Base-by-base conservation (phyloP, 1,284 basidiomycete genomes). In the Ganoderma sinense region DNA sequence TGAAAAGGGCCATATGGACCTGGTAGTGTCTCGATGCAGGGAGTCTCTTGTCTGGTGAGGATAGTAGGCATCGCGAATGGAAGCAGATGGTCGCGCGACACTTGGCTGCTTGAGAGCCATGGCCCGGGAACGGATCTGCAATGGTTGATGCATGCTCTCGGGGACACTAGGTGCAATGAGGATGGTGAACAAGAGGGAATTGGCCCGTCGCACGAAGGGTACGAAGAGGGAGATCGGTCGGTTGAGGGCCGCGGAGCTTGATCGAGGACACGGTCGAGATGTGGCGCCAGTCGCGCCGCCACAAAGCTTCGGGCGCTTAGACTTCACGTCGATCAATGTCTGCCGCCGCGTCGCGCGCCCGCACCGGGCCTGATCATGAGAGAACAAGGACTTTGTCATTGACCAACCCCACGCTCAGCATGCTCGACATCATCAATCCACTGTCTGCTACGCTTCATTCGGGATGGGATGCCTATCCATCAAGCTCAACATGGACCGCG, bases 401-500 rank as follows among this genome's bases (percentile, higher is more conserved):
- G 26, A 26, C 39, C 36, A 20, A 41, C 59, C 26, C 59, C 41
- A 14, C 13, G 39, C 39, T 61, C 23, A 23, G 29, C 33, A 59
- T n/a, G 31, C 56, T 45, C 39, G 16, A 14, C 41, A 45, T 55
- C 56, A 39, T 62, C 65, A 60, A 67, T 67, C 60, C 60, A 62
- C 65, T 62, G 59, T 55, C 59, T 29, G 36, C 40, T 62, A 43
- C 39, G 39, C 60, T 45, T 40, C 43, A 6, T n/a, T 40, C 48
- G 40, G 43, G 51, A 29, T 26, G 33, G 39, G 39, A 61, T 41
- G 59, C 4, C n/a, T 67, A 60, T 58, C 61, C 48, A 62, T 67
- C 61, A 62, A 23, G 36, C 36, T 51, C 39, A n/a, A 40, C 39
- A 26, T 29, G 39, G 41, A 7, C 39, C 39, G 11, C 59, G 31